These are phyloP conservation scores for Balakata baccata DNA, from an alignment of 345 rosid genomes.

Conservation along the genomic window DNA sequence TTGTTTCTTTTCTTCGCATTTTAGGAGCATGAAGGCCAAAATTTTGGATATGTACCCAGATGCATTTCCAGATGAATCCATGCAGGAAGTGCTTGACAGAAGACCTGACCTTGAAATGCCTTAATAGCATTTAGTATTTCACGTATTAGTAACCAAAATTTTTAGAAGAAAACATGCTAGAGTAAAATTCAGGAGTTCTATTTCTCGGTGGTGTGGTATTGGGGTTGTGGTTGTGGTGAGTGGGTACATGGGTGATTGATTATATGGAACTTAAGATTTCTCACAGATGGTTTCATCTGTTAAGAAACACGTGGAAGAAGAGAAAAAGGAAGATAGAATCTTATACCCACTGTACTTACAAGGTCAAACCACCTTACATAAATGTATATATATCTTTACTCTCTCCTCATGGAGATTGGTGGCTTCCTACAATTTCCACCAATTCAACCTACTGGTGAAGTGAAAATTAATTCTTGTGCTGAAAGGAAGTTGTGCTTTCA, in stretches of 20 bases:
- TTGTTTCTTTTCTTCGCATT: too few relatives aligned
- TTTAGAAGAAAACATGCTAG: neutral
- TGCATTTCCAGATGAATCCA: conserved; percentile 40
- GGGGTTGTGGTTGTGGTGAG: too few relatives aligned
- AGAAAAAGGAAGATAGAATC: neutral
- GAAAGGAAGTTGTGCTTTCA: neutral
- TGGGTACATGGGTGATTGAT: neutral
- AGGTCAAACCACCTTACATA: neutral
- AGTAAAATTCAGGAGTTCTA: neutral
- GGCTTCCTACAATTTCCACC: neutral
- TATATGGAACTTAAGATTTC: neutral
- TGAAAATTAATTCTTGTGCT: neutral
- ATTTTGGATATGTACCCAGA: too few relatives aligned
- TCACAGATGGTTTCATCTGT: neutral
- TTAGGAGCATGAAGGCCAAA: too few relatives aligned
- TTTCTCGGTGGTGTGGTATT: neutral
- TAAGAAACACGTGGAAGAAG: neutral
- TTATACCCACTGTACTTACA: neutral
- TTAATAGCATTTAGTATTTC: conserved; percentile 24
- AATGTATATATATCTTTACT: neutral
- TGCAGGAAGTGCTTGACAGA: conserved; percentile 56
- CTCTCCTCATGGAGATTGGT: too few relatives aligned
- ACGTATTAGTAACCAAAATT: neutral
- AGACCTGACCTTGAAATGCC: conserved; percentile 81
- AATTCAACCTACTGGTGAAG: neutral